A percentile compares a stretch with the other conserved stretches of the same genome.
phyloP scores from a whole-genome alignment of 345 rosid species.

The Acer negundo region DNA sequence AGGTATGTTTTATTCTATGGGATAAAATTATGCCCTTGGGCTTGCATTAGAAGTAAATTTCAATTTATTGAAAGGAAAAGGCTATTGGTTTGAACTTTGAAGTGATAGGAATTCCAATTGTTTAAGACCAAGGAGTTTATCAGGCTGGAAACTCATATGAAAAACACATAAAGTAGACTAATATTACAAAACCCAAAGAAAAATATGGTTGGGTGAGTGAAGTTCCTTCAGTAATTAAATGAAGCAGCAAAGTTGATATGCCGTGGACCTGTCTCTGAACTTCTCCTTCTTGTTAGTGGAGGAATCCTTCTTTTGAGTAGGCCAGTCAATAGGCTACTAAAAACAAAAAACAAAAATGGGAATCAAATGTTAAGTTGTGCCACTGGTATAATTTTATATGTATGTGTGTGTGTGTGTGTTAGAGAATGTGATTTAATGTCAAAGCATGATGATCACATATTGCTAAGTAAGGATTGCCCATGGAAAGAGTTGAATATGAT shows the following conservation, averaged over 20 bases:
- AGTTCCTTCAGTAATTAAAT: not conserved
- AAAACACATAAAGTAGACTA: too few species aligned
- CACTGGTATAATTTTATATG: not conserved
- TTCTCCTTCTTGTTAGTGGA: not conserved
- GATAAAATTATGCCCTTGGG: not conserved
- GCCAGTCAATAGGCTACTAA: not conserved
- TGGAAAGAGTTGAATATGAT: not conserved
- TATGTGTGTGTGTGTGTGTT: not conserved
- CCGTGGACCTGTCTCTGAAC: not conserved
- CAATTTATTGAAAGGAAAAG: not conserved
- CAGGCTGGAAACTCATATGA: not conserved
- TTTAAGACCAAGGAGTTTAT: not conserved
- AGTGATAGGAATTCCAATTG: not conserved
- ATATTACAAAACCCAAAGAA: not conserved
- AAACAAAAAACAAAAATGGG: not conserved
- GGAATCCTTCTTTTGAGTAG: not conserved
- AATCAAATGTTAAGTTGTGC: not conserved
- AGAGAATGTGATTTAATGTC: not conserved
- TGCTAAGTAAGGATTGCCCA: not conserved
- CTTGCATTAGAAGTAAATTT: not conserved
- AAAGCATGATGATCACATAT: not conserved
- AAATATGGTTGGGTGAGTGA: not conserved
- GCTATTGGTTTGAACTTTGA: not conserved
- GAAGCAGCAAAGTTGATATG: not conserved
- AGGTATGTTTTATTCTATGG: constrained; percentile 46